phyloP scores from a whole-genome alignment of 306 rosid genomes.

The Cucurbita ficifolia region DNA sequence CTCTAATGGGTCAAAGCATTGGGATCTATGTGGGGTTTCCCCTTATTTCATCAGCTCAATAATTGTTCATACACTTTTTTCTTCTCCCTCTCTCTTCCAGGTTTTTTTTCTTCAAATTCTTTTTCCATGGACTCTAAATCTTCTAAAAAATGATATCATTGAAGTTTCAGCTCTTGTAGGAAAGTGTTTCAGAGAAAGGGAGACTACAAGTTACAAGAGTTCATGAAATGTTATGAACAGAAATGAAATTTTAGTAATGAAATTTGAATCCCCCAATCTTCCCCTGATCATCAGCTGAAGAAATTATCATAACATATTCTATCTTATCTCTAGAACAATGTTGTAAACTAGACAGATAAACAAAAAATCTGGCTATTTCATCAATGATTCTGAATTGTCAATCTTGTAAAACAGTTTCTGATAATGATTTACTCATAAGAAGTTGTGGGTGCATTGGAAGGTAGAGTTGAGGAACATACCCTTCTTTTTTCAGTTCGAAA shows the following conservation, averaged over 20 bases:
- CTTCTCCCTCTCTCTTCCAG: background rate
- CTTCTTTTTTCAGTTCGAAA: conserved; percentile 52
- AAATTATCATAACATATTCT: background rate
- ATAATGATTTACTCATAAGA: conserved; percentile 13
- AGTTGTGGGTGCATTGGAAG: conserved; percentile 55
- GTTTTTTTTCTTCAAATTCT: background rate
- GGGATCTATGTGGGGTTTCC: background rate
- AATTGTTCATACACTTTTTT: background rate
- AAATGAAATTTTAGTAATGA: background rate
- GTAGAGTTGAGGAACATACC: conserved; percentile 58
- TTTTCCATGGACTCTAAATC: background rate
- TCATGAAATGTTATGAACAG: background rate
- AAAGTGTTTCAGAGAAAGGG: background rate
- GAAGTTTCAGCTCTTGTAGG: background rate
- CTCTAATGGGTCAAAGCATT: background rate
- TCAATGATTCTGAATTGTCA: background rate
- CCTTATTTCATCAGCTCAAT: background rate
- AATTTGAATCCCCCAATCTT: no score
- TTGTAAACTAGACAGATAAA: background rate
- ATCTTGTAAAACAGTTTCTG: background rate
- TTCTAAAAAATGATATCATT: no score
- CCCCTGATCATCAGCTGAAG: background rate
- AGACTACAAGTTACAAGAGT: no score
- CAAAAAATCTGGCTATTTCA: background rate
- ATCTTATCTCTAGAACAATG: background rate